Conservation (phyloP, 345 rosid genomes). For the Lagerstroemia speciosa region DNA sequence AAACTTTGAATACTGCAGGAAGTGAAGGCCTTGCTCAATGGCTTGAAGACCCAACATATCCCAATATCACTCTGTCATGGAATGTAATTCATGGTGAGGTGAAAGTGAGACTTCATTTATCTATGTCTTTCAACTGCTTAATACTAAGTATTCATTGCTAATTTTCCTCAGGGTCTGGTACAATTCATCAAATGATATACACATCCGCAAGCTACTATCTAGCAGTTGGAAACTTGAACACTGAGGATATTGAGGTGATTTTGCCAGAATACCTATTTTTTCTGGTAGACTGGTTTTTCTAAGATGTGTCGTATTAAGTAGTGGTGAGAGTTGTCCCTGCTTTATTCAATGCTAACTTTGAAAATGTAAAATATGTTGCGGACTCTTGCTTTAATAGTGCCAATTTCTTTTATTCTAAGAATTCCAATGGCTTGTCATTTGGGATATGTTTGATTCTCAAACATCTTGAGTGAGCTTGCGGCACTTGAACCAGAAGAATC, state of each 20-base stretch:
- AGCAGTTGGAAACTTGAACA: conserved; percentile 74
- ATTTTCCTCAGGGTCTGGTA: conserved; percentile 50
- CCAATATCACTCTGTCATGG: conserved; percentile 81
- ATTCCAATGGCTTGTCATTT: neutral
- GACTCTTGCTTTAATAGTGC: neutral
- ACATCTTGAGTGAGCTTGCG: neutral
- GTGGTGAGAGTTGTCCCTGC: neutral
- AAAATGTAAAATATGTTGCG: neutral
- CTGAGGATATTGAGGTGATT: conserved; percentile 64
- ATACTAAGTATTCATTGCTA: conserved; percentile 10
- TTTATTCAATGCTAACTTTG: neutral
- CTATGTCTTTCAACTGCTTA: conserved; percentile 1
- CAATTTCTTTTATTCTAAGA: neutral
- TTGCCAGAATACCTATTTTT: neutral
- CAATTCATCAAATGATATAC: conserved; percentile 47
- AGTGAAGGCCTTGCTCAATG: conserved; percentile 72
- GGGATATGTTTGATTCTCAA: neutral
- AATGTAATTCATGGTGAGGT: conserved; percentile 58
- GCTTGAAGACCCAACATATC: conserved; percentile 77
- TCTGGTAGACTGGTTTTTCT: neutral
- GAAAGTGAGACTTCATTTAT: conserved; percentile 5
- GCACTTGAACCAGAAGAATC: neutral
- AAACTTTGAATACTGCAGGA: conserved; percentile 43
- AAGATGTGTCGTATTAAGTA: neutral
- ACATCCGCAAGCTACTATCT: conserved; percentile 66